Percentiles rank a stretch among this genome's conserved stretches.
Conservation (phyloP, 768 basidiomycete genomes). For the Lyophyllum decastes region DNA sequence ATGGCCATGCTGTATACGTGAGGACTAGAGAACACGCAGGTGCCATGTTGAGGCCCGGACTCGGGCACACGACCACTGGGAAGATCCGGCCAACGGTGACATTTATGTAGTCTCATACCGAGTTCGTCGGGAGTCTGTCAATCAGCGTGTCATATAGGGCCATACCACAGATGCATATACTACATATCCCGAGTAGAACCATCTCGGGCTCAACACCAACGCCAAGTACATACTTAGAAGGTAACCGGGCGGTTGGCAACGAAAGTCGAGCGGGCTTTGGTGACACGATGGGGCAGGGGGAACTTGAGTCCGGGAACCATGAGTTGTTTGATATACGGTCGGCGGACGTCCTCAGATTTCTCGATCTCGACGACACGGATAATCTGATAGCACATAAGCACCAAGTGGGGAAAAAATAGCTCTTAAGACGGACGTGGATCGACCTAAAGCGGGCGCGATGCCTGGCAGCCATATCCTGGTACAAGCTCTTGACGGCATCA, state of each 20-base stretch:
- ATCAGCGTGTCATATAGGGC: slow-evolving; percentile 21
- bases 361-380: slow-evolving; percentile 96
- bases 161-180: slow-evolving; percentile 19
- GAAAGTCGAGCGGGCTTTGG: slow-evolving; percentile 79
- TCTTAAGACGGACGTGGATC: slow-evolving; percentile 74
- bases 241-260: slow-evolving; percentile 77
- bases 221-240: slow-evolving; percentile 44
- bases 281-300: slow-evolving; percentile 91
- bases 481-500: slow-evolving; percentile 93
- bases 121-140: slow-evolving; percentile 3
- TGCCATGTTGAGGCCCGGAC: no score
- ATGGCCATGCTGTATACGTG: no score
- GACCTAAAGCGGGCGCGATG: slow-evolving; percentile 99
- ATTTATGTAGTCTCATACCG: no score
- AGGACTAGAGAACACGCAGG: no score
- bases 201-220: background rate
- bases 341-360: slow-evolving; percentile 88
- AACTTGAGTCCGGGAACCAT: slow-evolving; percentile 89
- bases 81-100: no score
- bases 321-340: slow-evolving; percentile 98
- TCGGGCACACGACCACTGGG: no score
- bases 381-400: slow-evolving; percentile 55
- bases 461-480: slow-evolving; percentile 99
- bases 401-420: no score
- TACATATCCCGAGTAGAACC: slow-evolving; percentile 16